Percentiles rank a stretch among this genome's conserved stretches.
phyloP scores from a whole-genome alignment of 768 basidiomycete genomes.

The Cyclocybe cylindracea region DNA sequence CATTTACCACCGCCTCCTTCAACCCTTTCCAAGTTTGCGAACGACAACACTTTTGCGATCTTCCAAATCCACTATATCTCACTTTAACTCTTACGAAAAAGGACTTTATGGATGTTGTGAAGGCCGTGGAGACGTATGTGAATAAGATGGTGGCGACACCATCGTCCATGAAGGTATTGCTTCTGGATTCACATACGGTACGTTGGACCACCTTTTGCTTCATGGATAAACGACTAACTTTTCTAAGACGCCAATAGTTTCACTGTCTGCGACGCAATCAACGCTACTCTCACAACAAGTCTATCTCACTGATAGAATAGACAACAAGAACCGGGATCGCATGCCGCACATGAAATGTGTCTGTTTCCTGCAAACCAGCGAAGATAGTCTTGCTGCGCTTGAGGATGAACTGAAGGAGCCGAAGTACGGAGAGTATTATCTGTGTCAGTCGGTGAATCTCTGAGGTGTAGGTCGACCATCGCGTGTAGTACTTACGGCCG shows the following conservation, averaged over 20 bases:
- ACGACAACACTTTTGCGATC: too few species aligned
- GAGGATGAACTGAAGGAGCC: slow-evolving; percentile 86
- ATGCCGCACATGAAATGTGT: slow-evolving; percentile 98
- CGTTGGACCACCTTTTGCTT: slow-evolving; percentile 15
- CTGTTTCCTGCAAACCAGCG: slow-evolving; percentile 85
- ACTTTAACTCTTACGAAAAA: too few species aligned
- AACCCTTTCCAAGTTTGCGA: too few species aligned
- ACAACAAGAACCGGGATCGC: slow-evolving; percentile 87
- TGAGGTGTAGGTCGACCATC: slow-evolving; percentile 22
- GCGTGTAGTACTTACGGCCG: slow-evolving; percentile 9
- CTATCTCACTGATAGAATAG: slow-evolving; percentile 96
- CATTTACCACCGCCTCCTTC: too few species aligned
- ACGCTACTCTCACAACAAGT: slow-evolving; percentile 93
- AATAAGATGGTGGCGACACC: slow-evolving; percentile 85
- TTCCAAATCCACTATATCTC: too few species aligned
- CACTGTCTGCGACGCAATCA: slow-evolving; percentile 92
- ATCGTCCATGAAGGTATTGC: slow-evolving; percentile 90
- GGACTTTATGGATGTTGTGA: slow-evolving; percentile 83
- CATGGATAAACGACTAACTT: too few species aligned
- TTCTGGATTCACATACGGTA: slow-evolving; percentile 94
- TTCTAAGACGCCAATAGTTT: slow-evolving; percentile 90
- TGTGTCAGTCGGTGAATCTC: slow-evolving; percentile 91
- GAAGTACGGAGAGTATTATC: slow-evolving; percentile 96
- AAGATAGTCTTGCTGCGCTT: slow-evolving; percentile 81
- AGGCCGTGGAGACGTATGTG: slow-evolving; percentile 94